Evolutionary conservation across 192 early-diverging fungal species (phyloP).

Genomic region (Pecoramyces ruminantium): DNA sequence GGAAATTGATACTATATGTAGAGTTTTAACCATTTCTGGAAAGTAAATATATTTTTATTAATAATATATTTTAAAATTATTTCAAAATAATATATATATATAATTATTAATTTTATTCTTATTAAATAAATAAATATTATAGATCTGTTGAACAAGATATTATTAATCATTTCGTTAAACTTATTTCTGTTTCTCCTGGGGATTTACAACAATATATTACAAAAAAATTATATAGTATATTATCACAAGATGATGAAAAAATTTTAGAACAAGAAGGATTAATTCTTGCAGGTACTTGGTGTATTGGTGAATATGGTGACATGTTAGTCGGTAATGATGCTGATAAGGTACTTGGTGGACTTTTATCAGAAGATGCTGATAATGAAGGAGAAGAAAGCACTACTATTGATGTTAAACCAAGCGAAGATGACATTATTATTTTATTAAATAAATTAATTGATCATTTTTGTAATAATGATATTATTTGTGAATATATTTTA

Average conservation of each 20-base stretch:
- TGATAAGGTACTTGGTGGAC: constrained; percentile 2
- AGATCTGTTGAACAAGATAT: constrained; percentile 58
- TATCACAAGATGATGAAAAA: constrained; percentile 51
- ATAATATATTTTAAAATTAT: too few species aligned
- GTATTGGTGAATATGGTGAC: constrained; percentile 94
- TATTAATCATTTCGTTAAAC: constrained; percentile 70
- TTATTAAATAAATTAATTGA: constrained; percentile 56
- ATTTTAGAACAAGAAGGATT: constrained; percentile 63
- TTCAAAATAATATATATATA: too few species aligned
- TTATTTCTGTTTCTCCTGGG: constrained; percentile 57
- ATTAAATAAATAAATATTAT: too few species aligned
- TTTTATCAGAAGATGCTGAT: constrained; percentile 1
- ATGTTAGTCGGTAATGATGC: constrained; percentile 32
- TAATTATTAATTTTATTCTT: neutral
- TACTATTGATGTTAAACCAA: constrained; percentile 17
- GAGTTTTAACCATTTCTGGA: constrained; percentile 55
- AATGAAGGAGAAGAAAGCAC: constrained; percentile 10
- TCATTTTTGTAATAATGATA: constrained; percentile 61
- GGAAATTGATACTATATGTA: constrained; percentile 89
- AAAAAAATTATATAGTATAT: constrained; percentile 69
- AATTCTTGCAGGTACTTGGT: constrained; percentile 78
- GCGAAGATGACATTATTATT: constrained; percentile 56
- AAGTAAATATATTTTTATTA: too few species aligned
- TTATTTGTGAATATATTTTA: constrained; percentile 66
- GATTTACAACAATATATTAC: constrained; percentile 77